These are phyloP conservation scores for Spergularia marina DNA, from an alignment of 148 eudicot genomes.

Conservation along the genomic window DNA sequence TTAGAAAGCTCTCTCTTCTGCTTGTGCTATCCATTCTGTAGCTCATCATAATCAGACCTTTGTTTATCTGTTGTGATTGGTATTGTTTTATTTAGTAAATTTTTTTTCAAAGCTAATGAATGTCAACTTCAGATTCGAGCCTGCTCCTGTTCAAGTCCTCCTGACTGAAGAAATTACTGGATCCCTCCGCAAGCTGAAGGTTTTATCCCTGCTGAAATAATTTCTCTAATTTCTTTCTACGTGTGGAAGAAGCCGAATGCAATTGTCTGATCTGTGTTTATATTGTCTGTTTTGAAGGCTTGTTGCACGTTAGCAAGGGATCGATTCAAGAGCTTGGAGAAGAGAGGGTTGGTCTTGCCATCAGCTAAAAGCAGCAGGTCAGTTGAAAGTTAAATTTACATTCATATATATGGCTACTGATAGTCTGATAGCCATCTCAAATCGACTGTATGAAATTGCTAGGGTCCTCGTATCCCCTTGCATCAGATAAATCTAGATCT, in stretches of 20 bases:
- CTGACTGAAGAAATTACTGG: constrained; percentile 93
- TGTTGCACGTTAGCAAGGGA: constrained; percentile 88
- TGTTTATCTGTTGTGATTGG: background rate
- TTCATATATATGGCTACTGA: background rate
- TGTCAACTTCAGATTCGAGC: constrained; percentile 58
- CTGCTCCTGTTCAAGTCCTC: constrained; percentile 86
- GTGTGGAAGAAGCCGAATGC: background rate
- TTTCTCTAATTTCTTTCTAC: background rate
- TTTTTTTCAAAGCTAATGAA: background rate
- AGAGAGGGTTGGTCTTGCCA: constrained; percentile 82
- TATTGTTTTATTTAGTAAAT: background rate
- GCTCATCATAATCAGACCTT: background rate
- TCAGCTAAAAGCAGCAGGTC: constrained; percentile 75
- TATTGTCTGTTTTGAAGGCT: constrained; percentile 45
- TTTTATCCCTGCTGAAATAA: constrained; percentile 21
- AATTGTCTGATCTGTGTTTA: background rate
- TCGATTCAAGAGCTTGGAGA: constrained; percentile 88
- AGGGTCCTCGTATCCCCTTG: background rate
- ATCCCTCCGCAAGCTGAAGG: constrained; percentile 90
- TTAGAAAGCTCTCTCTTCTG: background rate
- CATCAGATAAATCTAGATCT: background rate
- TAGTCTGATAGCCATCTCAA: background rate
- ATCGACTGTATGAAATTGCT: no score
- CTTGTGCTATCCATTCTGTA: background rate
- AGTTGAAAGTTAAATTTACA: constrained; percentile 11